A percentile compares a stretch with the other conserved stretches of the same genome.
Conservation (phyloP, 2,329 filamentous ascomycete species). For the Chalaropsis thielavioides region DNA sequence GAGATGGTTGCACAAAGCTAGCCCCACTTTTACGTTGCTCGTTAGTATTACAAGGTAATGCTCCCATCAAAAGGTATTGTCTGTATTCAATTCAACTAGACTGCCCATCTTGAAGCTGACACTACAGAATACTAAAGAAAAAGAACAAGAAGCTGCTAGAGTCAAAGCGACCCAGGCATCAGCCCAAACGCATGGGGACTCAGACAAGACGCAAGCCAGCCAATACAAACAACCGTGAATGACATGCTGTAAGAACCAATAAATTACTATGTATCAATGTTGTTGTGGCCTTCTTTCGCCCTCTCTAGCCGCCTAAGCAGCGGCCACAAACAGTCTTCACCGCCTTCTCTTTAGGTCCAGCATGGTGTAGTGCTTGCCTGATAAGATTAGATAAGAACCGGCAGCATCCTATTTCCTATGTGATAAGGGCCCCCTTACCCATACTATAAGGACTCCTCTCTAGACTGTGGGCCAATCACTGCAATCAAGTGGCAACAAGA, state of each 20-base stretch:
- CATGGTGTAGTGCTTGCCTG: neutral
- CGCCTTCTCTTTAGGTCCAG: neutral
- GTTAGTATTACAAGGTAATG: no score
- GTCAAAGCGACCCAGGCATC: neutral
- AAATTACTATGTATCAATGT: neutral
- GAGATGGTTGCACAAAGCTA: neutral
- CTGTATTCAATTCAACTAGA: no score
- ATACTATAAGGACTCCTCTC: neutral
- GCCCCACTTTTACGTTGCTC: neutral
- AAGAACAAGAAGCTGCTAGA: no score
- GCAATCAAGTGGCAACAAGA: neutral
- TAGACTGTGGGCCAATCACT: neutral
- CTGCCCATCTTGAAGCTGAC: no score
- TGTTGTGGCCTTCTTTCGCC: no score
- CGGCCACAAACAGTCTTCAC: neutral
- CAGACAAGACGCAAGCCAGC: neutral
- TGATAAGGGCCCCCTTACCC: constrained; percentile 1
- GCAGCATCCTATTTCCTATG: neutral
- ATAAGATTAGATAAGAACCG: constrained; percentile 8
- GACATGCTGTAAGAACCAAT: neutral
- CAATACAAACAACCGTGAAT: neutral
- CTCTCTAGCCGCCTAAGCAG: constrained; percentile 1
- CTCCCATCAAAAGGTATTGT: no score
- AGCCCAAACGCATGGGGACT: neutral
- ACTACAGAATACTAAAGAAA: no score